Percentiles rank a stretch among this genome's conserved stretches.
Conservation (phyloP, 31 red algal species). For the Asparagopsis taxiformis region DNA sequence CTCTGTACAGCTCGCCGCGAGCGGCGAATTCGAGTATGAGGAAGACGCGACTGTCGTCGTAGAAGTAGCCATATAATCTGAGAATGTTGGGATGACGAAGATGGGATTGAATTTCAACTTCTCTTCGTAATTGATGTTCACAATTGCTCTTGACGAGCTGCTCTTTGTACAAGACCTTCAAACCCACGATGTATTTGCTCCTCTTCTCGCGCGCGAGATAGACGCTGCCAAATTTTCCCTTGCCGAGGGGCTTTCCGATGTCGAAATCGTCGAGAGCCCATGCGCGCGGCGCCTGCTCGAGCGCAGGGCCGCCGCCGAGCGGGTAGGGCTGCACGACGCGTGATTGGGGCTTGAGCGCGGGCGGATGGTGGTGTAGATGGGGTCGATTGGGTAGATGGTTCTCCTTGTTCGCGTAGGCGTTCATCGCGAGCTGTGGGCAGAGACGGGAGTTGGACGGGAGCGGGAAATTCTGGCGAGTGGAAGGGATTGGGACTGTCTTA, state of each 20-base stretch:
- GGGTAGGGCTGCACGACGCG: too few species aligned
- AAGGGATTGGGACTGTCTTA: too few species aligned
- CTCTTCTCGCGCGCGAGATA: constrained; percentile 95
- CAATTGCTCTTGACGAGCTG: constrained; percentile 67
- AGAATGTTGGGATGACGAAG: constrained; percentile 95
- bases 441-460: too few species aligned
- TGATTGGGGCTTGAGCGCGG: too few species aligned
- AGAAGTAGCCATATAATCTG: constrained; percentile 91
- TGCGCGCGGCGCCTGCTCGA: constrained; percentile 42
- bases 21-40: constrained; percentile 99
- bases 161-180: constrained; percentile 95
- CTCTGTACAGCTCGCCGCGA: constrained; percentile 91
- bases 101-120: constrained; percentile 98
- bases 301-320: constrained; percentile 32
- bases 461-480: too few species aligned
- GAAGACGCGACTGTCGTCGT: constrained; percentile 90
- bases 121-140: constrained; percentile 91
- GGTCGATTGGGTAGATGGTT: too few species aligned
- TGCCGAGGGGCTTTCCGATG: constrained; percentile 90
- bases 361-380: too few species aligned
- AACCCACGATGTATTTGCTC: constrained; percentile 86
- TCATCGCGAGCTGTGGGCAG: too few species aligned
- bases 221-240: constrained; percentile 95
- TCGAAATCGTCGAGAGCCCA: constrained; percentile 97
- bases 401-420: too few species aligned